Evolutionary conservation across 75 land plant genomes (phyloP), one percentile per base, ranked within the genome.

Genomic region (Larix kaempferi): DNA sequence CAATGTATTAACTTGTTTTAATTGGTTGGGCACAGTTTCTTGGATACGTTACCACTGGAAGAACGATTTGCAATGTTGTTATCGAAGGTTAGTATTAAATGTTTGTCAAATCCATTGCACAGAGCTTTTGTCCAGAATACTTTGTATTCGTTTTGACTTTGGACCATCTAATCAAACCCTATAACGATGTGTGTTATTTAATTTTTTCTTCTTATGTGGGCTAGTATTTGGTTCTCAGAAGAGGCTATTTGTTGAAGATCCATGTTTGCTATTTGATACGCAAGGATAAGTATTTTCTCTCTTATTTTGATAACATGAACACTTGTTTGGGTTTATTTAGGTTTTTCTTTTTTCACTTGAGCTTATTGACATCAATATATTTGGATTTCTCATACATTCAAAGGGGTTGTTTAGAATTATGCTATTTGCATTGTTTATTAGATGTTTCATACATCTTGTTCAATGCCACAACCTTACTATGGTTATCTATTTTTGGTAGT

Each of bases 1-100:
- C 71, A 67, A 35, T 11, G 39, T 39, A 14, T 2, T 67, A 16
- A 67, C 41, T 25, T 22, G 57, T 13, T 54, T 73, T 73, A 16
- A 52, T 55, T 73, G 26, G 27, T 54, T 54, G 56, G 57, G 27
- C 76, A 60, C 85, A 84, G 87, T 49, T 85, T 76, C 71, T 65
- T 85, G 82, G 81, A 85, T 78, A 78, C 84, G 5, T 73, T 85
- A 23, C 84, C 87, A 21, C 61, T 85, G 62, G 87, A 85, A 71
- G 52, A 85, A 41, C 86, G 87, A 26, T 82, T 85, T 74, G 75
- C 78, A 52, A 66, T 73, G 23, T 39, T 85, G 25, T 64, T 85
- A 44, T 85, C 87, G 41, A 81, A 85, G 84, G 86, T 84, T 73
- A 73, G 74, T 73, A 5, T 41, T 41, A 41, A 41, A 41, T 41